Percentiles rank a stretch among this genome's conserved stretches.
These are phyloP conservation scores for Globisporangium carolinianum DNA, from an alignment of 352 stramenopile species.

Conservation along the genomic window DNA sequence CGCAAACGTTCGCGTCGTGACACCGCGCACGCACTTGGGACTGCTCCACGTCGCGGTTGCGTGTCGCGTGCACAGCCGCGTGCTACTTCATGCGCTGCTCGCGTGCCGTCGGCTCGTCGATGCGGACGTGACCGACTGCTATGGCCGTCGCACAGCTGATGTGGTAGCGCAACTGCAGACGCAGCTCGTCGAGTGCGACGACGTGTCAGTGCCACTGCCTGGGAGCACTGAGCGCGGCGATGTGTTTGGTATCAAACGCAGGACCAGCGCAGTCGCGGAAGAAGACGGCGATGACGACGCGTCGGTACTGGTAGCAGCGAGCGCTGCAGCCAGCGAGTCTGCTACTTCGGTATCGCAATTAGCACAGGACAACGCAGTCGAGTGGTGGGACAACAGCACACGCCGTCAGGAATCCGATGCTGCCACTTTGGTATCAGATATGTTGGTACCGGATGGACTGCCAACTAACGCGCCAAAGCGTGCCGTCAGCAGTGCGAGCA, in stretches of 20 bases:
- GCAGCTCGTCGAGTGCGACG: constrained; percentile 2
- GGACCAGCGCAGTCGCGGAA: constrained; percentile 11
- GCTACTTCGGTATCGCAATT: neutral
- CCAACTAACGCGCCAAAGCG: neutral
- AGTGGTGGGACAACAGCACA: neutral
- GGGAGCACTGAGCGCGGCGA: neutral
- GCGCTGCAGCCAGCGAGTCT: too few species aligned
- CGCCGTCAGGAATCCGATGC: neutral
- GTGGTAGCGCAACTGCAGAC: constrained; percentile 11
- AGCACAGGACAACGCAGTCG: neutral
- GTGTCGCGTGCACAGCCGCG: constrained; percentile 4
- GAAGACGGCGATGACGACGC: constrained; percentile 3
- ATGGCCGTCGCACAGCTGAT: constrained; percentile 27
- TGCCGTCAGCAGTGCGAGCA: neutral
- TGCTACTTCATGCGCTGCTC: constrained; percentile 11
- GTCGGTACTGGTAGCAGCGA: neutral
- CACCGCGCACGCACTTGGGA: constrained; percentile 37
- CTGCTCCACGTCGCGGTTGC: constrained; percentile 41
- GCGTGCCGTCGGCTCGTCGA: constrained; percentile 7
- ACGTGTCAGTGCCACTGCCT: neutral
- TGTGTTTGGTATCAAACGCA: neutral
- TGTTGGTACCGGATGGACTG: too few species aligned
- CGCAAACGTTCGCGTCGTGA: constrained; percentile 32
- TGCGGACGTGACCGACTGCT: constrained; percentile 26
- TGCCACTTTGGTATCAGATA: too few species aligned